Base-by-base conservation (phyloP, 2,329 filamentous ascomycete genomes). In the Pseudohalonectria lignicola region DNA sequence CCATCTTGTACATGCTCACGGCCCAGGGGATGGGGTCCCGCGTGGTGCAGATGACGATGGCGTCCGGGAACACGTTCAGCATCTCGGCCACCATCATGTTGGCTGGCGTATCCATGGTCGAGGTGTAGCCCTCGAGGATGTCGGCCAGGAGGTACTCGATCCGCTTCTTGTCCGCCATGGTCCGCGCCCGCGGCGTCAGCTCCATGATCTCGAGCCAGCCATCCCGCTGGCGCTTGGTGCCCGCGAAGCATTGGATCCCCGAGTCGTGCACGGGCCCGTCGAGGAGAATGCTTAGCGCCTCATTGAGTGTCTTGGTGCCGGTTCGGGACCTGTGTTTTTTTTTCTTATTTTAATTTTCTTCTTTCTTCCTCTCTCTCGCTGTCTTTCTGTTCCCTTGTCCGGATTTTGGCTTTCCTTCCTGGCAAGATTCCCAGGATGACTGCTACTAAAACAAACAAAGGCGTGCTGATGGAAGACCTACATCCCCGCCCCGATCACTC, bases 41-140 rank as follows among this genome's bases (percentile, higher is more conserved):
- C 2, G 57, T 61, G 12, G 63, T 66, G 43, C 56, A 61, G 38
- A 72, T 60, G 21, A 71, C 65, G 37, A 63, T 59, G 15, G 68
- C 67, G 28, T 69, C 59, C 0, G 68, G 68, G 45, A 67, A 71
- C 25, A 69, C 36, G 18, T 9, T 6, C 29, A 37, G 29, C 5
- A 37, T 31, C 36, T 37, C 28, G 26, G 29, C 28, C 17, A 19
- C 29, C 36, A 31, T 25, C 36, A 31, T 37, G 36, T 37, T 37
- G 18, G 59, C 57, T 2, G 67, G 67, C 21, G 60, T 52, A 47
- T 72, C 68, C 51, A 58, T 56, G 36, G 52, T 56, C 25, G 55
- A 56, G 35, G 54, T 53, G 45, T 62, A 51, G 44, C 59, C 53
- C 41, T 60, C 49, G 39, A 60, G 43, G 40, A 57, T 46, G 36